Base-by-base conservation (phyloP, 306 rosid species). In the Ochetophila trinervis region DNA sequence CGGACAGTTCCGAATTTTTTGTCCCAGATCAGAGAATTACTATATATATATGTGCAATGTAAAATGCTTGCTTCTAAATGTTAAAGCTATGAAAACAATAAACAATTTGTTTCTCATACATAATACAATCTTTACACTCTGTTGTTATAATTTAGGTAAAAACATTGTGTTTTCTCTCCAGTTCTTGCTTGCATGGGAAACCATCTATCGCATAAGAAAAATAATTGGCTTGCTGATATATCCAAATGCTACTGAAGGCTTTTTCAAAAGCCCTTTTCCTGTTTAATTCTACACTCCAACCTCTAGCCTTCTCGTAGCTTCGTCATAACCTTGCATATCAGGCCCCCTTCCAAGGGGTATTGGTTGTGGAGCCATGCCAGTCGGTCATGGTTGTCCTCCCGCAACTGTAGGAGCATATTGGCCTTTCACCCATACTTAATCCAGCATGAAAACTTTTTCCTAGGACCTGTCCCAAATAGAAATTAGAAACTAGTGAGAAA, bases 201-300 rank as follows among this genome's bases (percentile, higher is more conserved):
- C 2, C 54, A 16, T 16, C 0, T 14, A 5, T 49, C 6, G 0
- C 1, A 50, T 24, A 54, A 21, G 32, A 21, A 21, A 54, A 11
- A 10, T 24, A 54, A 12, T 8, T 13, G 6, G 8, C 5, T 35
- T 10, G 51, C 66, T 74, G 87, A 50, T 62, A 72, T 69, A 89
- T 66, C 96, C 95, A 93, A 54, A 93, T 70, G 88, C 98, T 93
- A 75, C 83, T 86, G 76, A 93, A 86, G 23, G 98, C 96, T 86
- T 93, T 97, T 70, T 93, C 96, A 70, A 87, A 72, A 53, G 94
- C 91, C 65, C 94, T 79, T 78, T 77, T 93, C 90, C 79, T 82
- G 80, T 94, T 83, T 15, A 87, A 72, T 63, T 87, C 89, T 52
- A 27, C 24, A 71, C 85, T 87, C 96, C 95, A 92, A 60, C 98